Evolutionary conservation across 306 rosid genomes (phyloP).

Genomic region (Quercus cerris): DNA sequence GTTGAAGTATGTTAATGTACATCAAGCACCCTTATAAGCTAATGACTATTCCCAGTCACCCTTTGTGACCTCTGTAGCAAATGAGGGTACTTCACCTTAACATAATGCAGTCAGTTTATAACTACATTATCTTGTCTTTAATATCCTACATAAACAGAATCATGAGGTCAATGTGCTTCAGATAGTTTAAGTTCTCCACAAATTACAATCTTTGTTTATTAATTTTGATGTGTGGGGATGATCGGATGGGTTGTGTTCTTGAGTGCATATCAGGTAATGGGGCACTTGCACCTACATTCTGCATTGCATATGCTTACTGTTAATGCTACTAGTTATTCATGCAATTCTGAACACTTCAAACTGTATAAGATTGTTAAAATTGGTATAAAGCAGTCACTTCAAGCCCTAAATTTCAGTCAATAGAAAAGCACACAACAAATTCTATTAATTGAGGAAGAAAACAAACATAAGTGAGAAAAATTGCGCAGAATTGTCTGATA

Average conservation of each 20-base stretch:
- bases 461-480: background rate
- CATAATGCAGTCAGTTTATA: background rate
- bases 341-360: too few species aligned
- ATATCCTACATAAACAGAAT: background rate
- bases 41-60: background rate
- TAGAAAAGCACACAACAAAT: background rate
- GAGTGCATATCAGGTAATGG: background rate
- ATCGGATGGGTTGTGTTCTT: background rate
- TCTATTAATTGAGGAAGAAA: background rate
- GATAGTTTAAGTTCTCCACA: too few species aligned
- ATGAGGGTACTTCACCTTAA: background rate
- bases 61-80: background rate
- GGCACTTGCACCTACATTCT: background rate
- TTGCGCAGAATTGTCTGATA: too few species aligned
- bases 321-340: background rate
- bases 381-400: background rate
- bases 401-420: background rate
- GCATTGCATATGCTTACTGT: background rate
- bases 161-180: background rate
- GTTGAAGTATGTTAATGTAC: slow-evolving; percentile 16
- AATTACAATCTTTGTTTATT: too few species aligned
- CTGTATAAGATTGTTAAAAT: background rate
- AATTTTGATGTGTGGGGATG: too few species aligned
- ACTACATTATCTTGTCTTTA: background rate
- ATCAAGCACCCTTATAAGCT: background rate